Conservation (phyloP, 192 early-diverging fungal genomes). For the Backusella mclennaniae region DNA sequence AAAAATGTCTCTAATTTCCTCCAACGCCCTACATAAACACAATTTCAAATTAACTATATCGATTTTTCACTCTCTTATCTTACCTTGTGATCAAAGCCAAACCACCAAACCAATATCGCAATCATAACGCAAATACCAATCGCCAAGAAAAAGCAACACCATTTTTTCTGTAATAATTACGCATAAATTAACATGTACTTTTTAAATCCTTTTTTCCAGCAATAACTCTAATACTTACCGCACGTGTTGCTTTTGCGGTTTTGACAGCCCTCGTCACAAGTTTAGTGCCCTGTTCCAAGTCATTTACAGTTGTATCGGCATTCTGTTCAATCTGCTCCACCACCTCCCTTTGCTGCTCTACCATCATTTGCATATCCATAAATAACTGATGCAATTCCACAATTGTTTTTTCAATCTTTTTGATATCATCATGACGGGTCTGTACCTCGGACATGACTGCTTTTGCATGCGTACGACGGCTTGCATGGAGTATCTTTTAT, state of each 20-base stretch:
- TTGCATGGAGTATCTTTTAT: slow-evolving; percentile 62
- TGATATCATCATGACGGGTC: slow-evolving; percentile 77
- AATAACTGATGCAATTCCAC: slow-evolving; percentile 86
- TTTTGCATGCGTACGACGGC: slow-evolving; percentile 69
- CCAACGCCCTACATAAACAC: neutral
- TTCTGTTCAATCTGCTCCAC: slow-evolving; percentile 68
- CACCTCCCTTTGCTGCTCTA: slow-evolving; percentile 69
- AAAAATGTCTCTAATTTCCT: neutral
- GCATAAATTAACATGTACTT: no score
- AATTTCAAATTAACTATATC: neutral
- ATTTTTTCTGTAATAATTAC: slow-evolving; percentile 33
- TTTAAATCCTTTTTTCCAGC: no score
- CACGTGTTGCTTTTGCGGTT: slow-evolving; percentile 26
- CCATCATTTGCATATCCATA: slow-evolving; percentile 81
- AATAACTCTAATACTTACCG: slow-evolving; percentile 12
- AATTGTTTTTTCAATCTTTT: slow-evolving; percentile 83
- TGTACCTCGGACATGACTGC: slow-evolving; percentile 79
- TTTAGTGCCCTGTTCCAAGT: slow-evolving; percentile 27
- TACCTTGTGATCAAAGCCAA: slow-evolving; percentile 30
- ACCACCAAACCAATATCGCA: slow-evolving; percentile 44
- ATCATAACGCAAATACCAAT: slow-evolving; percentile 31
- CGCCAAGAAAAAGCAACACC: slow-evolving; percentile 36
- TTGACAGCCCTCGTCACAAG: slow-evolving; percentile 23
- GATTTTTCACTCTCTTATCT: neutral
- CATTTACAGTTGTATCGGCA: slow-evolving; percentile 28